phyloP scores from a whole-genome alignment of 306 rosid species.

The Amphicarpaea edgeworthii region DNA sequence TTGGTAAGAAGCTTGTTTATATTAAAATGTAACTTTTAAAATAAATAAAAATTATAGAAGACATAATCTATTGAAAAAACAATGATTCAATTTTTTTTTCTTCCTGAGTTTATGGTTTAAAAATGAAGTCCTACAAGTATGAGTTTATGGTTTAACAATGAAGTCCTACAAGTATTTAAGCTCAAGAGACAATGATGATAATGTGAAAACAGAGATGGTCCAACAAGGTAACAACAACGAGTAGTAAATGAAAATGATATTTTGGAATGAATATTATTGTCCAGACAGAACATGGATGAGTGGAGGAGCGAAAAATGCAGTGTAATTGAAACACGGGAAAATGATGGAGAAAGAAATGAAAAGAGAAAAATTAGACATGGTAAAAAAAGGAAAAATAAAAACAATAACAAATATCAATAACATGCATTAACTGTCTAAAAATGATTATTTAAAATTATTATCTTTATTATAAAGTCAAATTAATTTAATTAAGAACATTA shows the following conservation, averaged over 20 bases:
- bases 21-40: not conserved
- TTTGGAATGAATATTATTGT: not conserved
- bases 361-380: too few species aligned
- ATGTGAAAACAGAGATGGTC: not conserved
- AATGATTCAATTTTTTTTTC: not conserved
- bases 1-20: not conserved
- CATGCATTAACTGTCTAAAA: too few species aligned
- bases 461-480: not conserved
- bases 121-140: not conserved
- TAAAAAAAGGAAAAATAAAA: too few species aligned
- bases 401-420: too few species aligned
- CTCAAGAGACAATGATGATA: not conserved
- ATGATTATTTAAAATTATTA: not conserved
- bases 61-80: not conserved
- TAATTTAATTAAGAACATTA: too few species aligned
- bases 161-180: not conserved
- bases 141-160: not conserved
- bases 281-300: not conserved
- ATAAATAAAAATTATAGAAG: not conserved
- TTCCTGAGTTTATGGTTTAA: not conserved
- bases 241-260: slow-evolving; percentile 12
- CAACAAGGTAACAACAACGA: not conserved
- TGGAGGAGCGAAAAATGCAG: not conserved
- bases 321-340: not conserved
- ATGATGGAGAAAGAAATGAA: not conserved